These are phyloP conservation scores for Lactifluus volemus DNA, from an alignment of 768 basidiomycete genomes.

Conservation along the genomic window DNA sequence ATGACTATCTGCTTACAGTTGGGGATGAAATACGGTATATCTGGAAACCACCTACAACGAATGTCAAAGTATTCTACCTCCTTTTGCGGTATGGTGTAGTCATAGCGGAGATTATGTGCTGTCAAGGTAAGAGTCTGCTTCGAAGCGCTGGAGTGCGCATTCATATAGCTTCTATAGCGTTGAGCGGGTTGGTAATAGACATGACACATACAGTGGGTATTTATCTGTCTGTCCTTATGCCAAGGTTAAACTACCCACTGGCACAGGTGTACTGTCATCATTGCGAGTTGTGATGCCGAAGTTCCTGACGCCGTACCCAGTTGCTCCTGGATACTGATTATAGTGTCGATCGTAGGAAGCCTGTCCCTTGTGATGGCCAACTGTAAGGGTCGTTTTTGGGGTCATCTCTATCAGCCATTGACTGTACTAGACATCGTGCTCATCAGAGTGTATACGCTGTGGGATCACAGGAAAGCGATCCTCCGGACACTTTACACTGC, in stretches of 20 bases:
- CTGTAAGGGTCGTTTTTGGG: slow-evolving; percentile 21
- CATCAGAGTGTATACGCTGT: slow-evolving; percentile 30
- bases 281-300: not conserved
- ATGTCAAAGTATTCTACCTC: slow-evolving; percentile 34
- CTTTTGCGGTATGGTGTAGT: slow-evolving; percentile 34
- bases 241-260: not conserved
- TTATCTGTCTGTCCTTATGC: not conserved
- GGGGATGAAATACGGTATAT: slow-evolving; percentile 34
- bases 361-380: slow-evolving; percentile 23
- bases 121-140: slow-evolving; percentile 23
- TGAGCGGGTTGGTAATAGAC: slow-evolving; percentile 4
- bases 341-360: slow-evolving; percentile 22
- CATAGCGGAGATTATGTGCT: slow-evolving; percentile 20
- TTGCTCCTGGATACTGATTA: not conserved
- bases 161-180: not conserved
- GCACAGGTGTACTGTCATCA: not conserved
- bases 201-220: slow-evolving; percentile 3
- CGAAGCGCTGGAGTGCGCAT: not conserved
- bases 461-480: slow-evolving; percentile 29
- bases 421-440: slow-evolving; percentile 30
- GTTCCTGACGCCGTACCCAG: not conserved
- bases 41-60: slow-evolving; percentile 32
- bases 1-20: slow-evolving; percentile 35
- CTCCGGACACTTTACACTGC: not conserved
- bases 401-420: slow-evolving; percentile 13